A percentile compares a stretch with the other conserved stretches of the same genome.
phyloP scores from a whole-genome alignment of 305 asterid genomes.

The Ajuga reptans region DNA sequence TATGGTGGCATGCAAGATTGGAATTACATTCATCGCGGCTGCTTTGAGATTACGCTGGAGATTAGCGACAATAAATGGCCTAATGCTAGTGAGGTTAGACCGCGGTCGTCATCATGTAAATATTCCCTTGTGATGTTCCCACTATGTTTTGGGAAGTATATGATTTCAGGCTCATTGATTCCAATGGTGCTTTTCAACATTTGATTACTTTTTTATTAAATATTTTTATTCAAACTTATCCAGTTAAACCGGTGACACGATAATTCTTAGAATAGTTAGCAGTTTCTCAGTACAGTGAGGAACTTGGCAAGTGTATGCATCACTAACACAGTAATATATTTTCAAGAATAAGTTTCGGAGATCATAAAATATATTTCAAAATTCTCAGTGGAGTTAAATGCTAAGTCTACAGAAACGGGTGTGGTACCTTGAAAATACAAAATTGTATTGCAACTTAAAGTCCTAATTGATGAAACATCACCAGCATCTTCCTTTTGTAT shows the following conservation, averaged over 20 bases:
- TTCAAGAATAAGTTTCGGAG: background rate
- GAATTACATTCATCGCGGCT: slow-evolving; percentile 69
- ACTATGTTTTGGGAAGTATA: slow-evolving; percentile 3
- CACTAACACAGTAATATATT: background rate
- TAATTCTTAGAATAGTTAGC: background rate
- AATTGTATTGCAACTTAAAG: background rate
- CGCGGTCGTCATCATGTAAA: slow-evolving; percentile 16
- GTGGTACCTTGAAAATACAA: background rate
- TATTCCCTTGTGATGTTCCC: background rate
- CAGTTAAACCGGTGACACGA: background rate
- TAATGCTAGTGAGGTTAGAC: slow-evolving; percentile 61
- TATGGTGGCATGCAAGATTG: slow-evolving; percentile 99
- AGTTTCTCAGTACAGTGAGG: background rate
- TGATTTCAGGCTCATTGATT: background rate
- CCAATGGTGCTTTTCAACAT: background rate
- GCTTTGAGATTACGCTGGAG: slow-evolving; percentile 92
- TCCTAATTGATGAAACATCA: background rate
- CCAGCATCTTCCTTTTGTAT: background rate
- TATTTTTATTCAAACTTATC: background rate
- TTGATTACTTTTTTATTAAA: background rate
- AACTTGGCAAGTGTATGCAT: background rate
- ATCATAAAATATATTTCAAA: background rate
- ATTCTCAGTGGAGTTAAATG: background rate
- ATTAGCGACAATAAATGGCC: slow-evolving; percentile 97
- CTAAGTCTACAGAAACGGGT: background rate